A percentile compares a stretch with the other conserved stretches of the same genome.
Evolutionary conservation across 208 protist species (phyloP).

Genomic region (Crithidia mellificae): DNA sequence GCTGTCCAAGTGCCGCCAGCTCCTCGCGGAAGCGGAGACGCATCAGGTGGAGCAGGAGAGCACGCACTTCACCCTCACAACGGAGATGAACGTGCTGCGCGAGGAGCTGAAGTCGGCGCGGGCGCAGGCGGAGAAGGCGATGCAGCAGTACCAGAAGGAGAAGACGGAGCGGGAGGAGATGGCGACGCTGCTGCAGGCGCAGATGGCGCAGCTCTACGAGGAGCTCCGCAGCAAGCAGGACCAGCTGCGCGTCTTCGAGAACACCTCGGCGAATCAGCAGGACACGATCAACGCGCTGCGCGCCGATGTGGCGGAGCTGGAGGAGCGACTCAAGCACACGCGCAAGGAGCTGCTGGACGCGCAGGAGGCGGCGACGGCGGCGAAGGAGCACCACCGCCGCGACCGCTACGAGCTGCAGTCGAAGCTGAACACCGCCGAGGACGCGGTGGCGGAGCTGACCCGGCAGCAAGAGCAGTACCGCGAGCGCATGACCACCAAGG

Average conservation of each 20-base stretch:
- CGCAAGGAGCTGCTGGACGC: constrained; percentile 39
- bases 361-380: constrained; percentile 33
- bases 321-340: constrained; percentile 32
- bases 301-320: constrained; percentile 30
- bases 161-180: constrained; percentile 50
- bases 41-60: constrained; percentile 39
- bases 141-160: constrained; percentile 33
- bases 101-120: constrained; percentile 34
- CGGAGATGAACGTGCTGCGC: constrained; percentile 24
- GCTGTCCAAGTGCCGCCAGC: constrained; percentile 43
- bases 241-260: constrained; percentile 33
- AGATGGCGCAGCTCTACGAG: constrained; percentile 51
- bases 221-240: constrained; percentile 44
- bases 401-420: constrained; percentile 42
- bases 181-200: constrained; percentile 41
- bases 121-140: constrained; percentile 31
- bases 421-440: constrained; percentile 43
- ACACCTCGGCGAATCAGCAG: constrained; percentile 33
- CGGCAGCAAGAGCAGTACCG: constrained; percentile 40
- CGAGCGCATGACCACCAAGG: constrained; percentile 37
- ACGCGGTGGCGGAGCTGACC: constrained; percentile 35
- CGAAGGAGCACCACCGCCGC: constrained; percentile 51
- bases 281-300: constrained; percentile 33
- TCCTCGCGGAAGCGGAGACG: constrained; percentile 52
- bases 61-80: constrained; percentile 31